Base-by-base conservation (phyloP, 352 stramenopile species). In the Globisporangium nunn region DNA sequence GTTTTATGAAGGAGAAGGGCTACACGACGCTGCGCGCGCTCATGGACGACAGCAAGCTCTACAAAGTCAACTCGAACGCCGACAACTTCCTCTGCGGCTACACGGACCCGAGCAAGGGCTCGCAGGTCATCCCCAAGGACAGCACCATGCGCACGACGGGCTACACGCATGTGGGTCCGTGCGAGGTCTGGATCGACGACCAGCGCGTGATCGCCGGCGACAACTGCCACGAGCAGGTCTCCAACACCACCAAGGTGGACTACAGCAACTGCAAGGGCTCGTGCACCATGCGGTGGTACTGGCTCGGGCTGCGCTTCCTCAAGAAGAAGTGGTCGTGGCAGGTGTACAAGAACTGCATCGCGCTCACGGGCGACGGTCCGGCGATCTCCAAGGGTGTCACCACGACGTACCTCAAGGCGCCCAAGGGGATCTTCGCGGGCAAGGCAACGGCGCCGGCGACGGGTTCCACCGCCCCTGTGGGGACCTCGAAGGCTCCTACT, bases 81-180 rank as follows among this genome's bases (percentile, higher is more conserved):
- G 39, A 57, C 49, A 62, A 57, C 57, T 62, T 54, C 18, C 58
- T 56, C 44, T 64, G 58, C 23, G 58, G 58, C 28, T 60, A 55
- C 35, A 64, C 58, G 35, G 46, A 54, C 46, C 35, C 53, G 43
- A 55, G 5, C 52, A 60, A 54, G 41, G 57, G 50, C 46, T 51
- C 52, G 43, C 52, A 61, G 33, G 44, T 31, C 30, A 64, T 64
- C 29, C 59, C 59, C 17, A 61, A 59, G 29, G 54, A 54, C 52
- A 61, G 54, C 60, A 68, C 63, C 46, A 70, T 81, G 52, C 60
- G 67, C 59, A 72, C 65, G 17, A 80, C 72, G 18, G 74, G 74
- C 47, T 85, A 85, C 61, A 81, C 74, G 43, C 70, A 80, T 31
- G 74, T 83, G 45, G 75, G 75, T 10, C 75, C 75, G 31, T 85